Evolutionary conservation across 352 stramenopile genomes (phyloP).

Genomic region (Phytophthora agathidicida): DNA sequence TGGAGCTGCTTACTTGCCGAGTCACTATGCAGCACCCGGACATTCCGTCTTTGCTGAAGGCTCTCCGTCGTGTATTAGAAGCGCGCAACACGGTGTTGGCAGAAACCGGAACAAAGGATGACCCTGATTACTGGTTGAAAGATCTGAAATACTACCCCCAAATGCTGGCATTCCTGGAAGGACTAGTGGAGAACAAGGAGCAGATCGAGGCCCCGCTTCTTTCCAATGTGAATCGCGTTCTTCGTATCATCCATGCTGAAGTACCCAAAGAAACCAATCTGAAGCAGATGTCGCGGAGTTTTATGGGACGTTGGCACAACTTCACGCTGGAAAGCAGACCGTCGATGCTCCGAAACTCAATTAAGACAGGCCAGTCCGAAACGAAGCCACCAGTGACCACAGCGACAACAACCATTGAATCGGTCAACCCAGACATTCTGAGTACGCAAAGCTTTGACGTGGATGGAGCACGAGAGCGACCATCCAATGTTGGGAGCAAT

Average conservation of each 20-base stretch:
- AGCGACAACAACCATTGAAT: slow-evolving; percentile 5
- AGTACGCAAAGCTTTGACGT: slow-evolving; percentile 65
- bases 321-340: slow-evolving; percentile 60
- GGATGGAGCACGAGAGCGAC: slow-evolving; percentile 47
- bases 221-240: slow-evolving; percentile 77
- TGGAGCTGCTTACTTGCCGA: slow-evolving; percentile 76
- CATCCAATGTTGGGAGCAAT: slow-evolving; percentile 16
- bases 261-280: slow-evolving; percentile 53
- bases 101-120: slow-evolving; percentile 39
- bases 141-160: slow-evolving; percentile 71
- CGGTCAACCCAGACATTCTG: slow-evolving; percentile 11
- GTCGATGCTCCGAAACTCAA: slow-evolving; percentile 32
- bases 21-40: slow-evolving; percentile 75
- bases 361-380: slow-evolving; percentile 21
- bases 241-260: slow-evolving; percentile 76
- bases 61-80: slow-evolving; percentile 77
- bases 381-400: slow-evolving; percentile 24
- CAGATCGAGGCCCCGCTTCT: slow-evolving; percentile 52
- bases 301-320: slow-evolving; percentile 84
- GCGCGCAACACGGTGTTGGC: slow-evolving; percentile 42
- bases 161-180: slow-evolving; percentile 67
- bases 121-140: slow-evolving; percentile 54
- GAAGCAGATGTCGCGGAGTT: slow-evolving; percentile 58
- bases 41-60: slow-evolving; percentile 69
- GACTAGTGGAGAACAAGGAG: slow-evolving; percentile 54